Conservation (phyloP, 768 basidiomycete species). For the Albatrellus ellisii region DNA sequence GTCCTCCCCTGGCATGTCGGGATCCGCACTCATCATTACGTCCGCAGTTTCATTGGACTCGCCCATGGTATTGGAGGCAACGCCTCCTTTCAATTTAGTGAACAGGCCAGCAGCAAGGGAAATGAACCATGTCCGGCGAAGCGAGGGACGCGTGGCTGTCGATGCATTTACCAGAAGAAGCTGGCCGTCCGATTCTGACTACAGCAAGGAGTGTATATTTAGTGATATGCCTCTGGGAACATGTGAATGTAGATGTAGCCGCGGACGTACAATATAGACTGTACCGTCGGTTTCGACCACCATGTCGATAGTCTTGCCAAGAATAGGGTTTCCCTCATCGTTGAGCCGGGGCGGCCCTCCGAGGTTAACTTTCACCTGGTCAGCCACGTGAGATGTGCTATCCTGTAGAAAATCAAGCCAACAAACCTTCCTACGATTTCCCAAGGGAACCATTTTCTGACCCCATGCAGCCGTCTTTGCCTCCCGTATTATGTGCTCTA, state of each 20-base stretch:
- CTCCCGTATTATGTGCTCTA: slow-evolving; percentile 44
- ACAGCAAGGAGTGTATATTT: slow-evolving; percentile 5
- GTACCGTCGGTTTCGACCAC: slow-evolving; percentile 56
- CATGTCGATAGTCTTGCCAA: slow-evolving; percentile 57
- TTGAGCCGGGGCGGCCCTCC: slow-evolving; percentile 37
- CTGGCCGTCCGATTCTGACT: slow-evolving; percentile 53
- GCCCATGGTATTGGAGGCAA: not conserved
- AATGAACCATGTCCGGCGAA: slow-evolving; percentile 1
- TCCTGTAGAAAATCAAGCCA: not conserved
- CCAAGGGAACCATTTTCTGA: slow-evolving; percentile 48
- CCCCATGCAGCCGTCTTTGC: slow-evolving; percentile 80
- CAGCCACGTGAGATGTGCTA: not conserved
- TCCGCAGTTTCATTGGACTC: too few species aligned
- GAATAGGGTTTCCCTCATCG: slow-evolving; percentile 39
- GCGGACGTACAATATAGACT: slow-evolving; percentile 58
- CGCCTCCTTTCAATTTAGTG: not conserved
- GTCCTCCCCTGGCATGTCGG: too few species aligned
- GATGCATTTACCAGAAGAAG: slow-evolving; percentile 22
- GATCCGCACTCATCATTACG: too few species aligned
- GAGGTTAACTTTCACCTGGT: slow-evolving; percentile 59
- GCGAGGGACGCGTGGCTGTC: not conserved
- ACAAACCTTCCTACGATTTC: slow-evolving; percentile 55
- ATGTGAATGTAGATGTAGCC: too few species aligned
- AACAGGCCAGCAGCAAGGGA: not conserved
- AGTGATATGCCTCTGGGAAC: too few species aligned